Base-by-base conservation (phyloP, 2,329 filamentous ascomycete species). In the Emmonsiellopsis sp. region DNA sequence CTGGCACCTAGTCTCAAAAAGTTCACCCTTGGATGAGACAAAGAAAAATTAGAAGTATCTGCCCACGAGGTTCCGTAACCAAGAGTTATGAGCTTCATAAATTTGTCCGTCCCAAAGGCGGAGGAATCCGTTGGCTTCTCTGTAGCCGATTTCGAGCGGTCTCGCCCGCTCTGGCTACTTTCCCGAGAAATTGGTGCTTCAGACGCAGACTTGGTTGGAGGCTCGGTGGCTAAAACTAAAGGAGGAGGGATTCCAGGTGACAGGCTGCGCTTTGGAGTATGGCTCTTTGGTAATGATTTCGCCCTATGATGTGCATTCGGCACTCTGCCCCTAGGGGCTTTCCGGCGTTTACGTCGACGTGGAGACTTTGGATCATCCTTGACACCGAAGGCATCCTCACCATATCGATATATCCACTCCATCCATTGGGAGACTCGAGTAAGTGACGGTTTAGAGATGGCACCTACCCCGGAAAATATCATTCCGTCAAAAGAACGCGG, bases 351-450 rank as follows among this genome's bases (percentile, higher is more conserved):
- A 45, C 66, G 69, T 47, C 77, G 76, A 34, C 86, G 79, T 55
- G 78, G 77, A 1, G 87, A 85, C 1, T 79, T 81, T 11, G 89
- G 87, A 59, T 88, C 90, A 37, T 94, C 86, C 51, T 81, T 80
- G 6, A 96, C 81, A 3, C 91, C 92, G 65, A 95, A 97, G 2
- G 92, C 84, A 62, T 87, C 79, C 51, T 88, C 83, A 2, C 91
- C 92, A 76, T 89, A 88, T 33, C 78, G 84, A 68, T 93, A 95
- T 2, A 96, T 77, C 63, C 88, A 86, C 67, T 94, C 87, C 77
- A 93, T 85, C 92, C 92, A 97, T 53, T 86, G 81, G 1, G 86
- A 85, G 31, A 96, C 66, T 61, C 86, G 83, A 47, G 83, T 77
- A 45, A 95, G 64, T 0, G 88, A 92, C 14, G 78, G 77, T 52